Conservation (phyloP, 2,329 filamentous ascomycete species). For the Penicillium sp. region DNA sequence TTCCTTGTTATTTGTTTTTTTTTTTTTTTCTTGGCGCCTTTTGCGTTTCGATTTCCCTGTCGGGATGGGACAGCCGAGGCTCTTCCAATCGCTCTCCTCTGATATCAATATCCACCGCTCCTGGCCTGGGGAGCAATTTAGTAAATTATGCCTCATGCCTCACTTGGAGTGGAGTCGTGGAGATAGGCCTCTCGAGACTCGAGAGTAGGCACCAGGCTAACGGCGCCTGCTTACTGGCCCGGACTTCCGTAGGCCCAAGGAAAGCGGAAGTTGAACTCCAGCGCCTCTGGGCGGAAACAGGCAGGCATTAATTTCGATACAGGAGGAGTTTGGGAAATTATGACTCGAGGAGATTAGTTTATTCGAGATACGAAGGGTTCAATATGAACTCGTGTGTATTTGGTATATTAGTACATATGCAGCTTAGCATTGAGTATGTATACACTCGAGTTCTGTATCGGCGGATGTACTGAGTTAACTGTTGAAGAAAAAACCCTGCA, state of each 20-base stretch:
- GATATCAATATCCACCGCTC: too few relatives aligned
- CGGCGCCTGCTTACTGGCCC: slow-evolving; percentile 25
- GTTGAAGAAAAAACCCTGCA: not conserved
- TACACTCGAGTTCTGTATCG: too few relatives aligned
- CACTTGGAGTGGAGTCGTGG: slow-evolving; percentile 8
- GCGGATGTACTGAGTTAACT: not conserved
- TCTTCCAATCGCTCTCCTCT: not conserved
- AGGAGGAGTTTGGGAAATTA: not conserved
- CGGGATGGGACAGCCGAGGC: slow-evolving; percentile 4
- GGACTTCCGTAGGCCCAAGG: slow-evolving; percentile 28
- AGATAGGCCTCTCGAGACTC: not conserved
- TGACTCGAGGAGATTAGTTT: not conserved
- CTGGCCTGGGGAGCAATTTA: not conserved
- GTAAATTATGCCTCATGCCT: not conserved
- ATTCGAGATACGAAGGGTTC: not conserved
- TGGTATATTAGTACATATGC: not conserved
- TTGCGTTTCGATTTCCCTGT: not conserved
- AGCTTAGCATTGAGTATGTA: not conserved
- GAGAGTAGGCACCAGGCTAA: slow-evolving; percentile 21
- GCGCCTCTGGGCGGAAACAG: not conserved
- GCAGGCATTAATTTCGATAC: too few relatives aligned
- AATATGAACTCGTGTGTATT: not conserved
- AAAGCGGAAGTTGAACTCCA: slow-evolving; percentile 1
- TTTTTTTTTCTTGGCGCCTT: not conserved
- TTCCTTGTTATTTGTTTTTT: slow-evolving; percentile 9